Conservation (phyloP, 2,329 filamentous ascomycete species). For the Aspergillus brunneoviolaceus region DNA sequence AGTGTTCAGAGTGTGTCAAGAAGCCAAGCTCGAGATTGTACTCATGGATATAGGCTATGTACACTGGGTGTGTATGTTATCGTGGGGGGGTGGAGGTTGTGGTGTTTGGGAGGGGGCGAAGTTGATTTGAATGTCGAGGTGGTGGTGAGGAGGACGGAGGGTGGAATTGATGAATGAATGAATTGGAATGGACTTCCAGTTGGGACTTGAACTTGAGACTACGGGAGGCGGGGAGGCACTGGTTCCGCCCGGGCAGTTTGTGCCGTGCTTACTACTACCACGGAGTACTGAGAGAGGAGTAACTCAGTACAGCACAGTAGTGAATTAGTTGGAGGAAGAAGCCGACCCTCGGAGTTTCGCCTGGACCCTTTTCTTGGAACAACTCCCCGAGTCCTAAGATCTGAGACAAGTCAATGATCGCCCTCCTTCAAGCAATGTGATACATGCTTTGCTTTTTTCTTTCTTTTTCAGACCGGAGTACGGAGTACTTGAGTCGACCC, state of each 20-base stretch:
- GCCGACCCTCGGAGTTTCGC: background rate
- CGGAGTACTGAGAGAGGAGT: background rate
- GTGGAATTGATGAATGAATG: slow-evolving; percentile 24
- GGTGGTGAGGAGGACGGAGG: slow-evolving; percentile 19
- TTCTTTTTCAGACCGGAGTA: background rate
- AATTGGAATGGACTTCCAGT: slow-evolving; percentile 19
- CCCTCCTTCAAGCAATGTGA: background rate
- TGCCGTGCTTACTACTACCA: slow-evolving; percentile 1
- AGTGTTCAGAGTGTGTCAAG: slow-evolving; percentile 23
- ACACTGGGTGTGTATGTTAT: background rate
- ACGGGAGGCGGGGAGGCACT: slow-evolving; percentile 38
- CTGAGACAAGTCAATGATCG: background rate
- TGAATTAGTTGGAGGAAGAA: too few species aligned
- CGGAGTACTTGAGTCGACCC: background rate
- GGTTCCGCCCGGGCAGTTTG: slow-evolving; percentile 21
- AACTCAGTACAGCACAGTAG: too few species aligned
- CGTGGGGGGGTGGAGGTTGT: background rate
- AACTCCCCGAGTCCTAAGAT: background rate
- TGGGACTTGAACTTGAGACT: slow-evolving; percentile 9
- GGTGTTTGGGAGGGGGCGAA: slow-evolving; percentile 3
- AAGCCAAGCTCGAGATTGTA: slow-evolving; percentile 22
- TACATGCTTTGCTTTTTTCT: background rate
- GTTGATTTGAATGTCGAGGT: background rate
- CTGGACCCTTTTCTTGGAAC: slow-evolving; percentile 1
- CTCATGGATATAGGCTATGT: slow-evolving; percentile 30